These are phyloP conservation scores for Euphorbia schlechtendalii DNA, from an alignment of 441 rosid species.

Conservation along the genomic window DNA sequence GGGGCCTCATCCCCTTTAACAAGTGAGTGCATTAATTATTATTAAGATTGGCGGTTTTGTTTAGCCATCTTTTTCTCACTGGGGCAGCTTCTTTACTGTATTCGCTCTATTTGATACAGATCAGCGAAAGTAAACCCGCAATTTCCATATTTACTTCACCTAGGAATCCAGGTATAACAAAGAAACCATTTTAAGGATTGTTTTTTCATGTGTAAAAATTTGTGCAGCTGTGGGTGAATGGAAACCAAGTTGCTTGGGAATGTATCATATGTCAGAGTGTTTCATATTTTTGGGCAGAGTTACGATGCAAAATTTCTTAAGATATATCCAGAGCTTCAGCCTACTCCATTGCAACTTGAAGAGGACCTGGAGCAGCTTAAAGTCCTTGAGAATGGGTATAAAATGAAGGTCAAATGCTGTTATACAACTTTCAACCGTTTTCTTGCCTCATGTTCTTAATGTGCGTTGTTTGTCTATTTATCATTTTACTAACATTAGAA, in stretches of 20 bases:
- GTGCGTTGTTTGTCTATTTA: too few relatives aligned
- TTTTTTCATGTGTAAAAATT: neutral
- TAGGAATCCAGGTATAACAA: constrained; percentile 78
- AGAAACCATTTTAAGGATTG: neutral
- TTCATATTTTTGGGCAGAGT: constrained; percentile 40
- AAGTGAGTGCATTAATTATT: constrained; percentile 47
- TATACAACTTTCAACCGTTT: neutral
- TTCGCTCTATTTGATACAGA: constrained; percentile 31
- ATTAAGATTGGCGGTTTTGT: neutral
- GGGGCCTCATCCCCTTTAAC: constrained; percentile 88
- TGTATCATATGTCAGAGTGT: too few relatives aligned
- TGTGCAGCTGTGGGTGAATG: neutral
- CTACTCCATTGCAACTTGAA: constrained; percentile 81
- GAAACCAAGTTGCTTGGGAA: too few relatives aligned
- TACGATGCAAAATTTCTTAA: constrained; percentile 77
- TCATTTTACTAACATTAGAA: too few relatives aligned
- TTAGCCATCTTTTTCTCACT: neutral
- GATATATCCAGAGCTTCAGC: constrained; percentile 70
- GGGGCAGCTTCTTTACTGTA: neutral
- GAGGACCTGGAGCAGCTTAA: constrained; percentile 97
- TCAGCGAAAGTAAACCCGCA: constrained; percentile 65
- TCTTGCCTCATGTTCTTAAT: neutral
- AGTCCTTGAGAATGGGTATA: constrained; percentile 93
- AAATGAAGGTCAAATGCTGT: constrained; percentile 66
- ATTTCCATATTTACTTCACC: constrained; percentile 86